Evolutionary conservation across 140 eudicot genomes (phyloP).

Genomic region (Flaveria floridana): DNA sequence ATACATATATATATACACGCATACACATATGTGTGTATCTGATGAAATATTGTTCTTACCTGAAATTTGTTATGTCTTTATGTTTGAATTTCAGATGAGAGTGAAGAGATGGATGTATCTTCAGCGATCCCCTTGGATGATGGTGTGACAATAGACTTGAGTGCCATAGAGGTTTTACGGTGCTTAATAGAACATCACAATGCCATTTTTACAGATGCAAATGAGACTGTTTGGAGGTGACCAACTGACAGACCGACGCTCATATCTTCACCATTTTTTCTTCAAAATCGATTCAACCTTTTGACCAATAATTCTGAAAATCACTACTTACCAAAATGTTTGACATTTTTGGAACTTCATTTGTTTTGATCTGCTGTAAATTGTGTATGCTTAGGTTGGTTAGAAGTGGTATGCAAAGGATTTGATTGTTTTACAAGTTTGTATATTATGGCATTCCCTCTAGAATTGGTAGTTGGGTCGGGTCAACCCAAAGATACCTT

Average conservation of each 20-base stretch:
- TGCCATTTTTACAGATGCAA: constrained; percentile 87
- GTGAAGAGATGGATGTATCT: constrained; percentile 67
- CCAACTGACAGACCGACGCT: neutral
- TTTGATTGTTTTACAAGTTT: constrained; percentile 26
- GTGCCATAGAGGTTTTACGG: constrained; percentile 81
- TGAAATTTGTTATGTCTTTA: neutral
- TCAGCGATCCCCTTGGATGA: constrained; percentile 86
- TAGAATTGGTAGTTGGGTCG: too few species aligned
- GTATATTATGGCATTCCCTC: constrained; percentile 26
- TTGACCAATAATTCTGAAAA: constrained; percentile 15
- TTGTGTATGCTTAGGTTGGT: constrained; percentile 29
- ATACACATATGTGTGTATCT: neutral
- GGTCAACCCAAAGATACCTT: too few species aligned
- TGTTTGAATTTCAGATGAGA: constrained; percentile 51
- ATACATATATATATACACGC: too few species aligned
- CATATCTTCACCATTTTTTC: constrained; percentile 1
- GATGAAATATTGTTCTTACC: constrained; percentile 2
- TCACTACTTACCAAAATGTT: neutral
- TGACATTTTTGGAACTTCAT: constrained; percentile 14
- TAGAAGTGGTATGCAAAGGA: constrained; percentile 15
- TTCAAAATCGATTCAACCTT: constrained; percentile 18
- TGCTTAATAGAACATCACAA: constrained; percentile 88
- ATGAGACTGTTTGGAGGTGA: constrained; percentile 89
- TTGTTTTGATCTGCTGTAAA: constrained; percentile 36
- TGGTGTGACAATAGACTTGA: constrained; percentile 61